Evolutionary conservation across 208 protist species (phyloP), one percentile per base, ranked within the genome.

Genomic region (Trypanosoma conorhini): DNA sequence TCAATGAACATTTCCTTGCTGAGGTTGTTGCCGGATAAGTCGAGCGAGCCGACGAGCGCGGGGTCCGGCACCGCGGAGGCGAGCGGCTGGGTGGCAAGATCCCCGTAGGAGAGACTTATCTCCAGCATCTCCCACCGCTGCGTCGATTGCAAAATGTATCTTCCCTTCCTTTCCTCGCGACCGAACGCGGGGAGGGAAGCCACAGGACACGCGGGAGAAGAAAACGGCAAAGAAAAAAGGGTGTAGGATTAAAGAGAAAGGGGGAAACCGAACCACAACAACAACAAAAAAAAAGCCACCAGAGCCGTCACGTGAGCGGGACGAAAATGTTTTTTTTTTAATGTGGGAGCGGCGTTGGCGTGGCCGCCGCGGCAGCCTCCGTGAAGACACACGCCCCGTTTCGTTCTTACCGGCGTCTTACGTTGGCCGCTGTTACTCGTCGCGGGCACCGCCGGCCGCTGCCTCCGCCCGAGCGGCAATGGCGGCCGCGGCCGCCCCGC

Each of bases 21-120:
- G 50, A 96, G 88, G 66, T 84, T 83, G 76, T 92, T 96, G 40
- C 85, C 91, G 2, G 88, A 93, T 30, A 94, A 66, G 66, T 96
- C 86, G 13, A 96, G 67, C 8, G 78, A 80, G 48, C 62, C 75
- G 28, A 95, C 80, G 10, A 73, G 54, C 24, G 74, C 62, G 21
- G 76, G 79, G 61, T 87, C 71, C 3, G 62, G 62, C 24, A 89
- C 70, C 28, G 73, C 75, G 50, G 79, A 72, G 57, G 57, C 76
- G 26, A 92, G 74, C 12, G 85, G 67, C 35, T 90, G 72, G 9
- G 65, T 63, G 15, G 71, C 87, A 58, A 90, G 65, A 65, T 93
- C 87, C 35, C 82, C 83, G 72, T 92, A 94, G 26, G 74, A 87
- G 33, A 94, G 64, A 63, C 82, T 67, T 40, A 94, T 65, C 22